These are phyloP conservation scores for Borealophlyctis nickersoniae DNA, from an alignment of 192 early-diverging fungal genomes.

Conservation along the genomic window DNA sequence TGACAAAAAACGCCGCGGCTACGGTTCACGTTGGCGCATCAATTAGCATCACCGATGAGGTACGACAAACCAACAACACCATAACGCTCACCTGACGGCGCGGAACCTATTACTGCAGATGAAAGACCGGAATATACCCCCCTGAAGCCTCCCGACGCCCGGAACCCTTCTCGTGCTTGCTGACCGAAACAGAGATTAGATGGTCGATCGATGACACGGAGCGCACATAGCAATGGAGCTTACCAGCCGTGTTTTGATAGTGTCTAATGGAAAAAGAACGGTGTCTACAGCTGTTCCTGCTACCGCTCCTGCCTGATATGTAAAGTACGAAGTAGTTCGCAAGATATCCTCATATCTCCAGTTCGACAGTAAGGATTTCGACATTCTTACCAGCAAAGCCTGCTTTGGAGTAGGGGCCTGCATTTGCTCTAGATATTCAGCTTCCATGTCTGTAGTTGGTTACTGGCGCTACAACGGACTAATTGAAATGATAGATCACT, in stretches of 20 bases:
- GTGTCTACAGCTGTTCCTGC: slow-evolving; percentile 93
- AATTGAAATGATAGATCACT: too few relatives aligned
- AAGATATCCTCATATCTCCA: not conserved
- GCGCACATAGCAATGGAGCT: not conserved
- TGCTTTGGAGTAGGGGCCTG: too few relatives aligned
- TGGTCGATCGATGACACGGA: not conserved
- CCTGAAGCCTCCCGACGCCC: slow-evolving; percentile 21
- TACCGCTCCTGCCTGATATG: slow-evolving; percentile 69
- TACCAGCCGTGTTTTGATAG: slow-evolving; percentile 89
- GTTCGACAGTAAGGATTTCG: not conserved
- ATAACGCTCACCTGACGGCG: slow-evolving; percentile 74
- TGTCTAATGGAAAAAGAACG: slow-evolving; percentile 93
- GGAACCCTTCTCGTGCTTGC: slow-evolving; percentile 24
- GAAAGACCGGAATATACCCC: slow-evolving; percentile 89
- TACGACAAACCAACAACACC: too few relatives aligned
- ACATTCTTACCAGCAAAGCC: not conserved
- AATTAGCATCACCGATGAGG: too few relatives aligned
- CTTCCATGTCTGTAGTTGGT: too few relatives aligned
- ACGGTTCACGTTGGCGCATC: too few relatives aligned
- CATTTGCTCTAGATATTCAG: too few relatives aligned
- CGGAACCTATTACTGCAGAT: slow-evolving; percentile 89
- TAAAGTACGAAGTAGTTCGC: not conserved
- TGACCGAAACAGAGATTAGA: slow-evolving; percentile 8
- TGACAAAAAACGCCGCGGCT: slow-evolving; percentile 81
- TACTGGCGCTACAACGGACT: too few relatives aligned